Conservation (phyloP, 331 rosid species). For the Pyrus hybrid region DNA sequence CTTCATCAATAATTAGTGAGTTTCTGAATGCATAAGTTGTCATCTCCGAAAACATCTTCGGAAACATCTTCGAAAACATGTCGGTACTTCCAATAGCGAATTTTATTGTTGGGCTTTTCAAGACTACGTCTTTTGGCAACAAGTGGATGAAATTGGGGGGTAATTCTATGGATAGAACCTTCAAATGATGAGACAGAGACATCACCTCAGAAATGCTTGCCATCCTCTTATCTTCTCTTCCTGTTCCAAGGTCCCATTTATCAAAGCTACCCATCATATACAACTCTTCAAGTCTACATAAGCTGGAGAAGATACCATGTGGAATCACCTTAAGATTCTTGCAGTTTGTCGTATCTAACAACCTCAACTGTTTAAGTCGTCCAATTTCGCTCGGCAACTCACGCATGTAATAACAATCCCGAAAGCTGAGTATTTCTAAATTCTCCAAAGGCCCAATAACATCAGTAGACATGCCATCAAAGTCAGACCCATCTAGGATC, state of each 20-base stretch:
- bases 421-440: not conserved
- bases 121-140: not conserved
- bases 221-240: not conserved
- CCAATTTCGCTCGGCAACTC: not conserved
- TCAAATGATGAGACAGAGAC: not conserved
- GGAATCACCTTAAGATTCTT: fast-evolving
- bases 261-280: fast-evolving
- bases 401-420: fast-evolving
- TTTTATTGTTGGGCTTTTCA: not conserved
- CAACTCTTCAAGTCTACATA: not conserved
- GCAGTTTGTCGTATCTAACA: not conserved
- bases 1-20: fast-evolving
- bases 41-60: no score
- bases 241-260: not conserved
- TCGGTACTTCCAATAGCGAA: no score
- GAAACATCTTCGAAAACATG: no score
- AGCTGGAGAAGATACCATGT: not conserved
- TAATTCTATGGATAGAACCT: not conserved
- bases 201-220: not conserved
- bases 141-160: not conserved
- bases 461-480: not conserved
- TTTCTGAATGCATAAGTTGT: not conserved
- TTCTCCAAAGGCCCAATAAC: not conserved
- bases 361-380: not conserved
- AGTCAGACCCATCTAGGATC: fast-evolving